These are phyloP conservation scores for Mycosphaerella sp. DNA, from an alignment of 2,329 filamentous ascomycete genomes.

Conservation along the genomic window DNA sequence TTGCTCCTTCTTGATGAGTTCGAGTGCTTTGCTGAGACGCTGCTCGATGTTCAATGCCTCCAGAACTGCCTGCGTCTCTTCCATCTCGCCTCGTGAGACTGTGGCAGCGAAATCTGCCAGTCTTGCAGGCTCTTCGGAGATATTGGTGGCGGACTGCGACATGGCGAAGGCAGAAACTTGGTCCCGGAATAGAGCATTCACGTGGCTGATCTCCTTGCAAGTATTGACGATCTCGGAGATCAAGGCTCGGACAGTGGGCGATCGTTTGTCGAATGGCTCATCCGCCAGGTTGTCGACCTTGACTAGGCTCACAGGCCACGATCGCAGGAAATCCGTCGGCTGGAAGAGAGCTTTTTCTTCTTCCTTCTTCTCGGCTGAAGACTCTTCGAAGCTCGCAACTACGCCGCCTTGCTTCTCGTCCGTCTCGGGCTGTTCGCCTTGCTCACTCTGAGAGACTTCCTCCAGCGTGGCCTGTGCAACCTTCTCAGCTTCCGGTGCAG, in stretches of 20 bases:
- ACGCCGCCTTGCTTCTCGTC: slow-evolving; percentile 82
- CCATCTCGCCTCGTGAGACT: slow-evolving; percentile 86
- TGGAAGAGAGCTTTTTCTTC: slow-evolving; percentile 50
- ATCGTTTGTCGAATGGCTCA: slow-evolving; percentile 84
- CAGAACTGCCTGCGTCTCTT: slow-evolving; percentile 86
- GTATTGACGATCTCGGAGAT: slow-evolving; percentile 98
- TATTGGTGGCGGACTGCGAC: slow-evolving; percentile 88
- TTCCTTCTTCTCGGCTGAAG: slow-evolving; percentile 50
- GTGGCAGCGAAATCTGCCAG: slow-evolving; percentile 95
- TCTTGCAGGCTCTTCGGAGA: slow-evolving; percentile 90
- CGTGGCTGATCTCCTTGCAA: slow-evolving; percentile 90
- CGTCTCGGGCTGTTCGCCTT: slow-evolving; percentile 35
- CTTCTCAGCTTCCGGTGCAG: slow-evolving; percentile 46
- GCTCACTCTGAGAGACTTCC: slow-evolving; percentile 4
- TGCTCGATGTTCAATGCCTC: slow-evolving; percentile 87
- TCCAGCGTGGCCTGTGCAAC: slow-evolving; percentile 46
- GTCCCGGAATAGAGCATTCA: slow-evolving; percentile 93
- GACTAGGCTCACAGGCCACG: slow-evolving; percentile 87
- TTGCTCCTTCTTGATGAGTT: slow-evolving; percentile 93
- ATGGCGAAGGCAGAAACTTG: slow-evolving; percentile 97
- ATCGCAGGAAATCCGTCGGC: slow-evolving; percentile 82
- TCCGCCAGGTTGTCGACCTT: slow-evolving; percentile 91
- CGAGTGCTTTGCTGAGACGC: slow-evolving; percentile 80
- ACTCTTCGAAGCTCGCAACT: slow-evolving; percentile 94
- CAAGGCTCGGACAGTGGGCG: slow-evolving; percentile 78